Evolutionary conservation across 768 basidiomycete genomes (phyloP), one percentile per base, ranked within the genome.

Genomic region (Kwoniella botswanensis): DNA sequence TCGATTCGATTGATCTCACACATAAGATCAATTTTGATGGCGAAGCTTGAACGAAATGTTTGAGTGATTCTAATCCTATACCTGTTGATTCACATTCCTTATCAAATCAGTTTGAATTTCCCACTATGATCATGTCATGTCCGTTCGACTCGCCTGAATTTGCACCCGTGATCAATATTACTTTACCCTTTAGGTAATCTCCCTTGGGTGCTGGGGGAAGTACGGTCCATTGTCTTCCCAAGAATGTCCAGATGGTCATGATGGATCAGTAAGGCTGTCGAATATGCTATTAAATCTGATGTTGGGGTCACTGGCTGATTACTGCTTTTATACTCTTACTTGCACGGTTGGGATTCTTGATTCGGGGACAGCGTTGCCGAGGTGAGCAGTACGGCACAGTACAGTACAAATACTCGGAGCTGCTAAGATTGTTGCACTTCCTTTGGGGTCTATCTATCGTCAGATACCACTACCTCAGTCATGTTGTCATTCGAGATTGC

Each of bases 1-100:
- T 42, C 17, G 55, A 0, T 53, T 68, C 54, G n/a, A 69, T 43
- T 17, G 56, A 52, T 29, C 73, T n/a, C 10, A 74, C 73, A 4
- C 65, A 66, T 7, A 74, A 59, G 46, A 74, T 71, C 12, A 74
- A 58, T 13, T 42, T 55, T 4, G 54, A 50, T 12, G 73, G 73
- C 2, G 65, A 68, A 35, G 58, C 64, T 13, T 11, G n/a, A 10
- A 35, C 67, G 41, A 74, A 62, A n/a, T 71, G 66, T 46, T 65
- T 65, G 3, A 63, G 12, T 0, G 73, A 67, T 66, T 71, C 70
- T 18, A 71, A 43, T 2, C 73, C 73, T 18, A 74, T 54, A 43
- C 73, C 73, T 74, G 35, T 29, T 29, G 29, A 29, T 29, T 29
- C 29, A 57, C 29, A 43, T 2, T 54, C 26, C 1, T 17, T 10